These are phyloP conservation scores for Bipolaris gigantea DNA, from an alignment of 2,329 filamentous ascomycete species.

Conservation along the genomic window DNA sequence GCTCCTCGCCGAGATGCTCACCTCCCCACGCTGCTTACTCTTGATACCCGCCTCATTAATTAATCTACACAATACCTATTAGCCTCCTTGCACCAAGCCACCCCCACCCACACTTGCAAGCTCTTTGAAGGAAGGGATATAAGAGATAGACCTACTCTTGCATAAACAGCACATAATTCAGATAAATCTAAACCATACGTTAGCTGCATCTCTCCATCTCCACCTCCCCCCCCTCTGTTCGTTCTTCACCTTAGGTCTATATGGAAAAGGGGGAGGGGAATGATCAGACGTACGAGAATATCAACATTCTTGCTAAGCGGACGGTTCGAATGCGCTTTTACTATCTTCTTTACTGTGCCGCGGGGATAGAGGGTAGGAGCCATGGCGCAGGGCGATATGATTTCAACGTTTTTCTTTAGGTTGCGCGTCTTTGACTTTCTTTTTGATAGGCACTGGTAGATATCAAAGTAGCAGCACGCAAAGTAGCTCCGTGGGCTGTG, in stretches of 20 bases:
- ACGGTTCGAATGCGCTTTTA: constrained; percentile 84
- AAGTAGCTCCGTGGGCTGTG: not conserved
- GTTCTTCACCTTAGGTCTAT: too few species aligned
- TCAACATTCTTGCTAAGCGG: constrained; percentile 84
- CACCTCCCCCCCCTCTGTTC: not conserved
- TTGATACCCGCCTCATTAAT: constrained; percentile 79
- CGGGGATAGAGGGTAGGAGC: constrained; percentile 78
- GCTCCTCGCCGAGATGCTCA: constrained; percentile 71
- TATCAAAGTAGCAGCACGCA: not conserved
- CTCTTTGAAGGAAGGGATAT: not conserved
- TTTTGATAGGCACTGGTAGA: too few species aligned
- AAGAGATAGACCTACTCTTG: constrained; percentile 55
- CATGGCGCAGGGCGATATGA: constrained; percentile 35
- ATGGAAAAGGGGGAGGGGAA: too few species aligned
- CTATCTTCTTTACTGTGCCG: constrained; percentile 81
- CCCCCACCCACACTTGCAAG: too few species aligned
- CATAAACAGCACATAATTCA: constrained; percentile 83
- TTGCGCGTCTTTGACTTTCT: not conserved
- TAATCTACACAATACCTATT: constrained; percentile 55
- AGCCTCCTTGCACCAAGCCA: not conserved
- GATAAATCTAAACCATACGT: constrained; percentile 65
- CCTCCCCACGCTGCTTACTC: constrained; percentile 73
- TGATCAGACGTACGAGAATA: constrained; percentile 64
- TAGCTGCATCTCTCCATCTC: not conserved
- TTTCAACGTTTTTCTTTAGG: too few species aligned